phyloP scores from a whole-genome alignment of 805 yeast species.

The Wickerhamiella kazuoi region DNA sequence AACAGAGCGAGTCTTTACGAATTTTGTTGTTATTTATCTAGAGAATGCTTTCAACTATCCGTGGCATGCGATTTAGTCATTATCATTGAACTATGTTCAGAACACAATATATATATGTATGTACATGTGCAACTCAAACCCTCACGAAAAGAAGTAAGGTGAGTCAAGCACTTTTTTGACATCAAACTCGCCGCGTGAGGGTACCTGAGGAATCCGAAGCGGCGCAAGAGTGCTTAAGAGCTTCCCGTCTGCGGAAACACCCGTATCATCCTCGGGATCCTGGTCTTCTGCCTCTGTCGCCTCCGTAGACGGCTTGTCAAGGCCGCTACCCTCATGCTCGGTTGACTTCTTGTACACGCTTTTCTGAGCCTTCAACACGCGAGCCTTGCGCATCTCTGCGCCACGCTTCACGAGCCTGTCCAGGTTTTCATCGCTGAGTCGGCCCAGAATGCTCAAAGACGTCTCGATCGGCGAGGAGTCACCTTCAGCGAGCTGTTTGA shows the following conservation, averaged over 20 bases:
- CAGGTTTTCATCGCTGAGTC: constrained; percentile 14
- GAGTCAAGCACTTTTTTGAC: constrained; percentile 56
- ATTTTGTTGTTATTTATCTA: neutral
- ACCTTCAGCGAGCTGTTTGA: constrained; percentile 35
- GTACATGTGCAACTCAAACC: too few species aligned
- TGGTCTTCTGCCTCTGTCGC: constrained; percentile 17
- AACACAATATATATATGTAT: neutral
- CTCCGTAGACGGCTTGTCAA: constrained; percentile 16
- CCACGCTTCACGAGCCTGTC: constrained; percentile 17
- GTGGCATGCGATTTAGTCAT: too few species aligned
- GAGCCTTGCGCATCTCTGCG: neutral
- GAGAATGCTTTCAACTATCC: too few species aligned
- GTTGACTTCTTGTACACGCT: constrained; percentile 11
- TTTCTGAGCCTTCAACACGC: neutral
- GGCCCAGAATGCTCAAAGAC: constrained; percentile 38
- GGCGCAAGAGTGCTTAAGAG: constrained; percentile 41
- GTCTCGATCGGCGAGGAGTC: constrained; percentile 26
- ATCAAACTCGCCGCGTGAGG: constrained; percentile 69
- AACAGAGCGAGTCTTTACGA: too few species aligned
- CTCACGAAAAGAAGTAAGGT: constrained; percentile 51
- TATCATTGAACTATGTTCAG: neutral
- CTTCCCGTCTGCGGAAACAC: constrained; percentile 9
- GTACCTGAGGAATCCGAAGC: constrained; percentile 50
- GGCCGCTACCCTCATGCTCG: constrained; percentile 20
- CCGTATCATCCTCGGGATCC: constrained; percentile 12